Evolutionary conservation across 2,329 filamentous ascomycete genomes (phyloP).

Genomic region (Penicillium verrucosum): DNA sequence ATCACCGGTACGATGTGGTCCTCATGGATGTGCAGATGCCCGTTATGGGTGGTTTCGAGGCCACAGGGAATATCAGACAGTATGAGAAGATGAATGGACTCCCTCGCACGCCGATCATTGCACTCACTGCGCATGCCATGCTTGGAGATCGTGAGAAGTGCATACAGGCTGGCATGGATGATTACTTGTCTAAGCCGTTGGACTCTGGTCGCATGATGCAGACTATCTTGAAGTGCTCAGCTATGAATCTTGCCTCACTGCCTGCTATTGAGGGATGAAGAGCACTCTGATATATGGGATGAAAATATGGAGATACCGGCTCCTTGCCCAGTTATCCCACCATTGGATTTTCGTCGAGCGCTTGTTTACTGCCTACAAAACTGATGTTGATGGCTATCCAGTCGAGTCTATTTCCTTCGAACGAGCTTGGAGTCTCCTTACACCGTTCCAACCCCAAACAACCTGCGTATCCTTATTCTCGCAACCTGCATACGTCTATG

Average conservation of each 20-base stretch:
- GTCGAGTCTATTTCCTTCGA: not conserved
- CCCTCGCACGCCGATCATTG: slow-evolving; percentile 83
- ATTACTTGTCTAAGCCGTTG: slow-evolving; percentile 88
- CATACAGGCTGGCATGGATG: slow-evolving; percentile 94
- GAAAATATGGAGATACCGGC: not conserved
- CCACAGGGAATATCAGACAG: slow-evolving; percentile 85
- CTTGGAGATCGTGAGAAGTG: slow-evolving; percentile 93
- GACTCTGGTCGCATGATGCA: slow-evolving; percentile 84
- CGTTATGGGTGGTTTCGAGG: slow-evolving; percentile 94
- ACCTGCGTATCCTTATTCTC: not conserved
- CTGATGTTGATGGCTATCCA: not conserved
- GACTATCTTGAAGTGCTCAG: slow-evolving; percentile 20
- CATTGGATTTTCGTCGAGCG: rapidly evolving
- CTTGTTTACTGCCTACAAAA: too few relatives aligned
- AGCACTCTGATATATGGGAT: not conserved
- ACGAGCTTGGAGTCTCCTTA: not conserved
- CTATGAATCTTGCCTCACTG: slow-evolving; percentile 17
- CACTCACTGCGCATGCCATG: slow-evolving; percentile 92
- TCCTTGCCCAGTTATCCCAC: not conserved
- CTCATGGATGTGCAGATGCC: slow-evolving; percentile 98
- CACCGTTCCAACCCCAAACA: too few relatives aligned
- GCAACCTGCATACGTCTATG: not conserved
- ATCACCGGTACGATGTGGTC: slow-evolving; percentile 85
- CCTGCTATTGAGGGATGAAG: slow-evolving; percentile 1
- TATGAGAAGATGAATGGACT: slow-evolving; percentile 75